These are phyloP conservation scores for Acer campestre DNA, from an alignment of 345 rosid genomes.

Conservation along the genomic window DNA sequence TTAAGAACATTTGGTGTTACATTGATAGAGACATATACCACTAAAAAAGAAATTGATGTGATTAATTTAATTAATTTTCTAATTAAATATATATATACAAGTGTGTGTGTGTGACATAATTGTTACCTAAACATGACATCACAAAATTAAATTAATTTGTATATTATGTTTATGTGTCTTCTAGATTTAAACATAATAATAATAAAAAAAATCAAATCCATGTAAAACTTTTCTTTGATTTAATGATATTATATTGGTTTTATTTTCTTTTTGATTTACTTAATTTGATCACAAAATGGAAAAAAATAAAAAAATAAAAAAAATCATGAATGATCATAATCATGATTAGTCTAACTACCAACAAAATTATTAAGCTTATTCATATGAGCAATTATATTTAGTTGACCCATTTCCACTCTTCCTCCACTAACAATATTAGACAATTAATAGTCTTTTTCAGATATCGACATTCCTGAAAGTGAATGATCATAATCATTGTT, in stretches of 20 bases:
- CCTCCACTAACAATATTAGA: neutral
- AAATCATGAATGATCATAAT: neutral
- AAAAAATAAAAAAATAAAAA: too few relatives aligned
- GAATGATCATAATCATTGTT: too few relatives aligned
- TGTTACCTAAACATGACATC: slow-evolving; percentile 14
- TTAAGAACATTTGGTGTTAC: slow-evolving; percentile 2
- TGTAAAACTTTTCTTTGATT: neutral
- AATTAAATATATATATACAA: neutral
- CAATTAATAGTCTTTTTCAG: neutral
- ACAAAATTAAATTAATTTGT: neutral
- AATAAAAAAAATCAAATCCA: neutral
- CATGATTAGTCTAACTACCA: neutral
- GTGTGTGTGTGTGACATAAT: neutral
- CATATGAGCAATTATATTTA: neutral
- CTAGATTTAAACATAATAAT: neutral
- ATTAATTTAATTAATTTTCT: slow-evolving; percentile 3
- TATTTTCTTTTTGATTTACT: neutral
- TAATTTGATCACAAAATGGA: neutral
- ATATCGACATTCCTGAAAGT: too few relatives aligned
- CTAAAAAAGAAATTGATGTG: neutral
- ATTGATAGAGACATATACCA: slow-evolving; percentile 23
- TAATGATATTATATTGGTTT: neutral
- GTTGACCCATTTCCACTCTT: neutral
- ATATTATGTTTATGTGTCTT: neutral
- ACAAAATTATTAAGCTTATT: neutral